Percentiles rank a stretch among this genome's conserved stretches.
These are phyloP conservation scores for Myrmaecium sp. DNA, from an alignment of 2,329 filamentous ascomycete species.

Conservation along the genomic window DNA sequence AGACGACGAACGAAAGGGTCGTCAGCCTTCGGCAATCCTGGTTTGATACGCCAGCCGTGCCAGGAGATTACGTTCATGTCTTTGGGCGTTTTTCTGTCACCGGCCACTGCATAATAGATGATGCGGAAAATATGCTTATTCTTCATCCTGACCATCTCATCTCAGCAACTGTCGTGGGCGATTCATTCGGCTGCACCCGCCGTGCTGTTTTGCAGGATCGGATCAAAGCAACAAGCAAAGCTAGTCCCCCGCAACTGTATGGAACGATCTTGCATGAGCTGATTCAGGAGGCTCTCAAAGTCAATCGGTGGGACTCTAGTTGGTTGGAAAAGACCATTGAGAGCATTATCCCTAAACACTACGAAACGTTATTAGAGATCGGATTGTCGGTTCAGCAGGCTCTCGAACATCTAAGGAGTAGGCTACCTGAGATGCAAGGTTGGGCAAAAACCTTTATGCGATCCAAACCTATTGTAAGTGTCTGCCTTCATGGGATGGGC, in stretches of 20 bases:
- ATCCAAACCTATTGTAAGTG: constrained; percentile 45
- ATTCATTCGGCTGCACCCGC: constrained; percentile 82
- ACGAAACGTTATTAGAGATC: constrained; percentile 82
- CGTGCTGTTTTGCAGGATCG: constrained; percentile 88
- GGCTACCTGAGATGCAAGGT: constrained; percentile 61
- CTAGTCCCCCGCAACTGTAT: constrained; percentile 69
- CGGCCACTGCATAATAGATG: constrained; percentile 68
- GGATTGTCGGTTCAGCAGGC: constrained; percentile 58
- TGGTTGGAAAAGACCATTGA: constrained; percentile 54
- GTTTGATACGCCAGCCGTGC: constrained; percentile 61
- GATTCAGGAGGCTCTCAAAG: constrained; percentile 76
- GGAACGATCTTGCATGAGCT: constrained; percentile 89
- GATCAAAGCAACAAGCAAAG: constrained; percentile 74
- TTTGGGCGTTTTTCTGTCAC: constrained; percentile 56
- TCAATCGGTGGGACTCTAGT: constrained; percentile 59
- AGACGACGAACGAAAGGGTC: constrained; percentile 44
- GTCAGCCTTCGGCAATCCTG: constrained; percentile 74
- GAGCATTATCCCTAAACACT: constrained; percentile 52
- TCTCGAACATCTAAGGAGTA: constrained; percentile 62
- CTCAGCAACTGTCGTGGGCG: constrained; percentile 87
- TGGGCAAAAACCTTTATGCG: constrained; percentile 78
- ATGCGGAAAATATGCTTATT: constrained; percentile 69
- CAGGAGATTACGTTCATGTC: constrained; percentile 68
- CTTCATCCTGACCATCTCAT: constrained; percentile 90
- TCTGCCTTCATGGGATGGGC: background rate